These are phyloP conservation scores for Lentithecium fluviatile DNA, from an alignment of 495 filamentous ascomycete species.

Conservation along the genomic window DNA sequence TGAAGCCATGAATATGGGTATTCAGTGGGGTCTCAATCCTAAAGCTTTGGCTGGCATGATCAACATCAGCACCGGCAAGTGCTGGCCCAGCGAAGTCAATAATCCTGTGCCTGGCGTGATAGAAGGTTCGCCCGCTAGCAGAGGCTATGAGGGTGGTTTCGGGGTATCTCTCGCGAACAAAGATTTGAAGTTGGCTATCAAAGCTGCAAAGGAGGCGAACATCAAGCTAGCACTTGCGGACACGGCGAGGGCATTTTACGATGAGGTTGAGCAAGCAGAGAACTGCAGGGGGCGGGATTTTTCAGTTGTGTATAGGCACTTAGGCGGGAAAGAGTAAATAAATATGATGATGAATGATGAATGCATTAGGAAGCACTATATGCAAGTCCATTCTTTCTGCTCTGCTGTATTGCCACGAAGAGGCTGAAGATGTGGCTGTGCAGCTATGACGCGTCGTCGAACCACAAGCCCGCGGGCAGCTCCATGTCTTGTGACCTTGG, in stretches of 20 bases:
- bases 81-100: constrained; percentile 90
- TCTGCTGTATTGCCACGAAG: no score
- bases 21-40: constrained; percentile 79
- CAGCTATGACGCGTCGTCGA: not conserved
- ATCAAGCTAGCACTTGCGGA: constrained; percentile 39
- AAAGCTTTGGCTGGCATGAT: constrained; percentile 75
- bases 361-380: not conserved
- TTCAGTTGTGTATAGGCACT: constrained; percentile 46
- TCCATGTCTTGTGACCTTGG: not conserved
- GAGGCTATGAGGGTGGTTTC: constrained; percentile 79
- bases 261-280: constrained; percentile 36
- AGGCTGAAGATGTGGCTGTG: not conserved
- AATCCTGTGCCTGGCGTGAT: constrained; percentile 89
- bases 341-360: not conserved
- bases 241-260: constrained; percentile 42
- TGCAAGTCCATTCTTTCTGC: no score
- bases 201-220: constrained; percentile 36
- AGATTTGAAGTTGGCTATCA: constrained; percentile 44
- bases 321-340: constrained; percentile 43
- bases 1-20: constrained; percentile 90
- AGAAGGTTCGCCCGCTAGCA: constrained; percentile 65
- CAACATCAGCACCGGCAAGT: constrained; percentile 80
- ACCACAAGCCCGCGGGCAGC: not conserved
- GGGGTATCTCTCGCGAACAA: constrained; percentile 84
- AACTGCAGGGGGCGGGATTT: constrained; percentile 45